A percentile compares a stretch with the other conserved stretches of the same genome.
Evolutionary conservation across 2,329 filamentous ascomycete genomes (phyloP).

Genomic region (Colletotrichum magnum): DNA sequence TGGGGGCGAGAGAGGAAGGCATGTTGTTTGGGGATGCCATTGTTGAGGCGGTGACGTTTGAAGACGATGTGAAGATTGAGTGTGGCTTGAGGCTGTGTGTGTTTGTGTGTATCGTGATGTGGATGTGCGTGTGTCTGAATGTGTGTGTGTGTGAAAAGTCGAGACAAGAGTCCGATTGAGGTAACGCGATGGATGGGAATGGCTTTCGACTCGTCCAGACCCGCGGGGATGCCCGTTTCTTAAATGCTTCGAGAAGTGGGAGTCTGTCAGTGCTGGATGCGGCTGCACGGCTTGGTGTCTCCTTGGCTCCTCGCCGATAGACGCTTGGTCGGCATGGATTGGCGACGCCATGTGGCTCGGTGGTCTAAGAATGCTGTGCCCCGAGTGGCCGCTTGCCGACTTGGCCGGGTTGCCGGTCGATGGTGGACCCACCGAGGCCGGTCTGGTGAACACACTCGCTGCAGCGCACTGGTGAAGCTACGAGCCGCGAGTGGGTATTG

Average conservation of each 20-base stretch:
- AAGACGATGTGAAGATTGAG: neutral
- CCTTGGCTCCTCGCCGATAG: conserved; percentile 29
- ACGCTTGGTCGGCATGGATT: conserved; percentile 40
- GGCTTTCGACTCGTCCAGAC: conserved; percentile 12
- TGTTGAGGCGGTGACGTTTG: neutral
- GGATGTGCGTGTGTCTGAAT: too few species aligned
- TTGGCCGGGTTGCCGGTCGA: conserved; percentile 35
- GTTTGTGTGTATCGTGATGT: too few species aligned
- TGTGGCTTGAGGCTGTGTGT: neutral
- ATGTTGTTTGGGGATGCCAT: conserved; percentile 6
- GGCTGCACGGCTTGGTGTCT: conserved; percentile 30
- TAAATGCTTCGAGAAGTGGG: conserved; percentile 27
- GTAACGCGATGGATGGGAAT: conserved; percentile 5
- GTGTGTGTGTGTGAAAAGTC: neutral
- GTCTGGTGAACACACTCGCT: conserved; percentile 23
- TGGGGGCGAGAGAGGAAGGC: conserved; percentile 26
- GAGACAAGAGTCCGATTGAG: conserved; percentile 16
- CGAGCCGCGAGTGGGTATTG: conserved; percentile 24
- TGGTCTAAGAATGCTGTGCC: conserved; percentile 38
- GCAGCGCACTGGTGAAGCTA: conserved; percentile 2
- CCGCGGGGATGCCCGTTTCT: conserved; percentile 17
- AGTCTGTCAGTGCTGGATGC: conserved; percentile 16
- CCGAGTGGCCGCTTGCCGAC: conserved; percentile 39
- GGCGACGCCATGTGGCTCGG: conserved; percentile 28
- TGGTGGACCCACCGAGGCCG: conserved; percentile 34